Evolutionary conservation across 2,329 filamentous ascomycete species (phyloP).

Genomic region (Niveomyces coronatus): DNA sequence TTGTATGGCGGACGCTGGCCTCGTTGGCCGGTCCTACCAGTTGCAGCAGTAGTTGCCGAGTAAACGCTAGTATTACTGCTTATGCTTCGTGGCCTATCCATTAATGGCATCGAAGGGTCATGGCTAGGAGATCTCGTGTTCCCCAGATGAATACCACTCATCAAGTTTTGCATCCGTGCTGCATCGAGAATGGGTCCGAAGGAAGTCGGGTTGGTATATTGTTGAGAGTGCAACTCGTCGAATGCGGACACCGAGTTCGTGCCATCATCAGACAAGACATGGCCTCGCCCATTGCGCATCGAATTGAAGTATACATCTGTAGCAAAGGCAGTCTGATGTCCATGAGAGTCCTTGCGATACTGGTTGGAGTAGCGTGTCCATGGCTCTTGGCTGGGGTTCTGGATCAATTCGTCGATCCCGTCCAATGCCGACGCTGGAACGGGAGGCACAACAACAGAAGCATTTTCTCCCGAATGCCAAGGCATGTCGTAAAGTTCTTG

Average conservation of each 20-base stretch:
- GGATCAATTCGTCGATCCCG: too few species aligned
- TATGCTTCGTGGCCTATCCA: not conserved
- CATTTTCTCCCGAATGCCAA: too few species aligned
- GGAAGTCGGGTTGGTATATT: not conserved
- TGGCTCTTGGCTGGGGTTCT: too few species aligned
- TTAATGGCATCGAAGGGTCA: too few species aligned
- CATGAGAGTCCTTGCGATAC: too few species aligned
- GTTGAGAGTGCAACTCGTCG: not conserved
- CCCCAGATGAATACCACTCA: not conserved
- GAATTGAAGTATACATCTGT: not conserved
- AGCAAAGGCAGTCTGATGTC: not conserved
- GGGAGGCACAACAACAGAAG: too few species aligned
- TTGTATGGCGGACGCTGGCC: not conserved
- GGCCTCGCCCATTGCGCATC: not conserved
- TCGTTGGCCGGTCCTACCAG: not conserved
- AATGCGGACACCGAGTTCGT: not conserved
- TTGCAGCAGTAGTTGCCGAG: constrained; percentile 1
- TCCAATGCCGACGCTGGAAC: too few species aligned
- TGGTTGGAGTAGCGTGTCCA: too few species aligned
- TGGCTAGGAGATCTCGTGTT: not conserved
- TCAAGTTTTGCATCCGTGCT: constrained; percentile 1
- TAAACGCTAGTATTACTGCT: not conserved
- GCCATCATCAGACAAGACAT: constrained; percentile 3
- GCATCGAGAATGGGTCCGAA: not conserved
- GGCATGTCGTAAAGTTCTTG: too few species aligned